These are phyloP conservation scores for Macroventuria anomochaeta DNA, from an alignment of 2,329 filamentous ascomycete species.

Conservation along the genomic window DNA sequence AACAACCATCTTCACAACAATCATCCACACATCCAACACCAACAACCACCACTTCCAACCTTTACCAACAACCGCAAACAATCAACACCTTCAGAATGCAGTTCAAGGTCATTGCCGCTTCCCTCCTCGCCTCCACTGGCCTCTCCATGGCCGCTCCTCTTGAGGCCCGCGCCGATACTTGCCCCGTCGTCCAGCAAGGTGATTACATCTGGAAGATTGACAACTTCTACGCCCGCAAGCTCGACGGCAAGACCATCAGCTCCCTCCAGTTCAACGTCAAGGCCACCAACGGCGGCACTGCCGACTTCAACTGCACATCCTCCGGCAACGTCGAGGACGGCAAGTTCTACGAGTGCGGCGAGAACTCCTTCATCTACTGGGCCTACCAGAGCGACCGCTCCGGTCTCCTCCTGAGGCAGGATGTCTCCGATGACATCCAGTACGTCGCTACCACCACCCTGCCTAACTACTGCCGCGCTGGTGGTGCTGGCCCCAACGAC, in stretches of 20 bases:
- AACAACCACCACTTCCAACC: not conserved
- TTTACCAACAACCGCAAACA: slow-evolving; percentile 1
- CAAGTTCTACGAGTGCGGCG: slow-evolving; percentile 23
- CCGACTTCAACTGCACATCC: slow-evolving; percentile 21
- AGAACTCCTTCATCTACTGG: slow-evolving; percentile 22
- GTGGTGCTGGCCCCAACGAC: slow-evolving; percentile 53
- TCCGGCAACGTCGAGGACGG: slow-evolving; percentile 12
- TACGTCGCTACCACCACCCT: slow-evolving; percentile 22
- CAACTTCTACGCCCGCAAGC: slow-evolving; percentile 28
- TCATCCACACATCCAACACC: slow-evolving; percentile 1
- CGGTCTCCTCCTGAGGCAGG: slow-evolving; percentile 24
- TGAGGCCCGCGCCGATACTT: slow-evolving; percentile 12
- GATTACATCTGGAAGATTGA: slow-evolving; percentile 32
- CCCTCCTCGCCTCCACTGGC: slow-evolving; percentile 23
- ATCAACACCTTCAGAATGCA: slow-evolving; percentile 23
- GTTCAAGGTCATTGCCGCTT: slow-evolving; percentile 24
- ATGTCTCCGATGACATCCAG: slow-evolving; percentile 18
- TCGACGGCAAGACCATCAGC: slow-evolving; percentile 25
- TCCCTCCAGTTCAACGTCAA: slow-evolving; percentile 25
- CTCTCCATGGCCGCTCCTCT: slow-evolving; percentile 22
- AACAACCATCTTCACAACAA: slow-evolving; percentile 9
- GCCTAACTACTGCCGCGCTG: slow-evolving; percentile 23
- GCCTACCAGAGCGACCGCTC: slow-evolving; percentile 20
- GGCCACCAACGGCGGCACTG: slow-evolving; percentile 21
- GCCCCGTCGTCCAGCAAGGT: slow-evolving; percentile 14